Evolutionary conservation across 2,329 filamentous ascomycete species (phyloP).

Genomic region (Penicillium crustosum): DNA sequence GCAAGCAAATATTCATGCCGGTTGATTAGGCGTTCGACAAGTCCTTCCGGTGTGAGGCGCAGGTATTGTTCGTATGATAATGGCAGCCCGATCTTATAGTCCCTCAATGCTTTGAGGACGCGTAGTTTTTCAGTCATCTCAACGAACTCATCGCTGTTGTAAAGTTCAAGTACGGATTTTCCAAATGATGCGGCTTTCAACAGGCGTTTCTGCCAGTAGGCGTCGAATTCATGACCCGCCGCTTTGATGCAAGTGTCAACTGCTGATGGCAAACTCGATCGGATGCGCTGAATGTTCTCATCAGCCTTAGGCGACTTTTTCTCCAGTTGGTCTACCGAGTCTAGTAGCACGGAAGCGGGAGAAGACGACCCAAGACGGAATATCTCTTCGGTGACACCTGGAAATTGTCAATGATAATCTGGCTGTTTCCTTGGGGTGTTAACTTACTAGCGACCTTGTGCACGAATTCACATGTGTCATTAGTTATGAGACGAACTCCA

Average conservation of each 20-base stretch:
- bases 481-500: conserved; percentile 85
- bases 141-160: conserved; percentile 98
- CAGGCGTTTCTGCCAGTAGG: conserved; percentile 91
- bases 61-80: conserved; percentile 93
- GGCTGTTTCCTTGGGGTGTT: background rate
- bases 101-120: conserved; percentile 87
- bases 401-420: conserved; percentile 5
- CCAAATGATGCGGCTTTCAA: conserved; percentile 97
- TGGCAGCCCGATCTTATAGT: conserved; percentile 85
- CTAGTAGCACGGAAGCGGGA: conserved; percentile 85
- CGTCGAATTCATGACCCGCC: conserved; percentile 85
- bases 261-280: conserved; percentile 81
- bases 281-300: conserved; percentile 94
- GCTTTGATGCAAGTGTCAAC: conserved; percentile 93
- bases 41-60: conserved; percentile 80
- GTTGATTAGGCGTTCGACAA: conserved; percentile 83
- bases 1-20: conserved; percentile 89
- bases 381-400: conserved; percentile 77
- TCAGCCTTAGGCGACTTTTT: conserved; percentile 95
- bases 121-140: conserved; percentile 95
- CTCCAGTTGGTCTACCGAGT: conserved; percentile 88
- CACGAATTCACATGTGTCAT: conserved; percentile 95
- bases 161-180: conserved; percentile 94
- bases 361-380: conserved; percentile 87
- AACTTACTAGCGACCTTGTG: conserved; percentile 74